phyloP scores from a whole-genome alignment of 2,329 filamentous ascomycete genomes.

The Fusarium oxysporum region DNA sequence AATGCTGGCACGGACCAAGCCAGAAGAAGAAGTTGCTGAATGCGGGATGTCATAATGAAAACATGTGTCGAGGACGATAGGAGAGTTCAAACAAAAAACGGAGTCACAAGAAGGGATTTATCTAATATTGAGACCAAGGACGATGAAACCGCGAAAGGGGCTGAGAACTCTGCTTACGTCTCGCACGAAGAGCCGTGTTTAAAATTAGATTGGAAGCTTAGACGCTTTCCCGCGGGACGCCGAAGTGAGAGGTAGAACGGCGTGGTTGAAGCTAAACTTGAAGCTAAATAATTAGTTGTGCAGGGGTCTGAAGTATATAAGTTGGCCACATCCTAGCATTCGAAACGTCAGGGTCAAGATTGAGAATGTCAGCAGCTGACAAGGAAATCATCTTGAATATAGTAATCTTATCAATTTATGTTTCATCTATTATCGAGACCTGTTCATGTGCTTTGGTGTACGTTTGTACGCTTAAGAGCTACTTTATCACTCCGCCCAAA shows the following conservation, averaged over 20 bases:
- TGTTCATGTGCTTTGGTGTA: background rate
- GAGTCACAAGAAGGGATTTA: background rate
- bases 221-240: background rate
- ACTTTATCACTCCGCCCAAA: background rate
- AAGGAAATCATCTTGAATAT: background rate
- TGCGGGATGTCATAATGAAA: background rate
- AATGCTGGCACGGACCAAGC: background rate
- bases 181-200: background rate
- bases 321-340: background rate
- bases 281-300: background rate
- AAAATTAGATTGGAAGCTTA: background rate
- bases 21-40: background rate
- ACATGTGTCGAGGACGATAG: rapidly evolving
- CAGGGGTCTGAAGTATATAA: background rate
- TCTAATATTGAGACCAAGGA: background rate
- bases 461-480: background rate
- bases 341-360: rapidly evolving
- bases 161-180: background rate
- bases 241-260: rapidly evolving
- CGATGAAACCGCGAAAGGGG: background rate
- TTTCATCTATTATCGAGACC: rapidly evolving
- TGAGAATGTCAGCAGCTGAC: no score
- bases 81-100: rapidly evolving
- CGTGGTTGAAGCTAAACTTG: background rate
- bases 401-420: background rate